Evolutionary conservation across 1,139 yeast species (phyloP), one percentile per base, ranked within the genome.

Genomic region (Blastobotrys raffinosifermentans): DNA sequence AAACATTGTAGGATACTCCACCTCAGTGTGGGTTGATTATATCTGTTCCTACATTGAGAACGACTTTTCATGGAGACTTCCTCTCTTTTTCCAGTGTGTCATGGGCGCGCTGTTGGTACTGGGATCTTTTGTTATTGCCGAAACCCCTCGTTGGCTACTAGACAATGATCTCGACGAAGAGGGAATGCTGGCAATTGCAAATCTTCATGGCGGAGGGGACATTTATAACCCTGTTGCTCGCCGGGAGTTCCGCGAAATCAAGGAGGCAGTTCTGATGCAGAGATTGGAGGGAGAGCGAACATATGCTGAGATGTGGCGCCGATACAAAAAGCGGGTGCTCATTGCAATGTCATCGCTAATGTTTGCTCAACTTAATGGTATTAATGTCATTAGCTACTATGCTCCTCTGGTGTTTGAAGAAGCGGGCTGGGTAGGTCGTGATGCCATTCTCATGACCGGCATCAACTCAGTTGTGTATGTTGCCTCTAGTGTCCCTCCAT

Each of bases 321-420:
- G 74, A 39, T 87, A 87, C 63, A 76, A 79, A 47, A 77, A 77
- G 56, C 68, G 96, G 35, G 77, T 87, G n/a, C 70, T 86, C 19
- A 83, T 87, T 45, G 96, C 95, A 4, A 85, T 93, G 76, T 79
- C 87, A 23, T 80, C 95, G 1, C 93, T 83, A 55, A 77, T 86
- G 66, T 85, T 87, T 69, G 96, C 96, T 2, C 97, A 87, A 60
- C 67, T 87, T 57, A 84, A 86, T 55, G 97, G 97, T 52, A 89
- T 87, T 59, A 87, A 87, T 55, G 89, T 89, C 43, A 85, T 89
- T 39, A 80, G 94, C 1, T 89, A 87, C 64, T 87, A 87, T 62
- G 96, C 96, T 1, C 96, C 96, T 1, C 69, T 87, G 63, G 93
- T 87, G 32, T 89, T 87, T 60, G 96, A 86, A 59, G 84, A 84